Conservation (phyloP, 352 stramenopile species). For the Globisporangium heterothallicum region DNA sequence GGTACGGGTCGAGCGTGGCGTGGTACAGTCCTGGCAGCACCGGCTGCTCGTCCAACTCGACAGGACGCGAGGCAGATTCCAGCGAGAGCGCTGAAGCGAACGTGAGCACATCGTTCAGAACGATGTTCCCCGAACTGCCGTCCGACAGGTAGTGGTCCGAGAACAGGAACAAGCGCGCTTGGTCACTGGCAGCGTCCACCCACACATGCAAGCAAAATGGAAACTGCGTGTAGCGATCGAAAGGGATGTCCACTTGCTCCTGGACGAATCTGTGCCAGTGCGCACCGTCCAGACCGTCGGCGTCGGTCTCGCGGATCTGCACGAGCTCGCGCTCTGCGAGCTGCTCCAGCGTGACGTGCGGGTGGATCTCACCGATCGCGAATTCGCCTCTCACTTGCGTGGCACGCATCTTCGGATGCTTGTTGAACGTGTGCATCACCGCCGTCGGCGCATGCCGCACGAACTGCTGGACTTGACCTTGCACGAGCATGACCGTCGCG, state of each 20-base stretch:
- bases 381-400: constrained; percentile 18
- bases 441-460: constrained; percentile 16
- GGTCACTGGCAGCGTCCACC: constrained; percentile 10
- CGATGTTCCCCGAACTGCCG: constrained; percentile 26
- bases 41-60: constrained; percentile 14
- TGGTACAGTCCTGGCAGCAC: constrained; percentile 35
- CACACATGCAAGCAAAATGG: constrained; percentile 18
- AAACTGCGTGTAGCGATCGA: constrained; percentile 11
- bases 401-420: constrained; percentile 31
- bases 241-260: neutral
- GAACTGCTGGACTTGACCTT: constrained; percentile 3
- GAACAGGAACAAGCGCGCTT: constrained; percentile 39
- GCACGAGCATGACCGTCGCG: constrained; percentile 10
- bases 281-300: neutral
- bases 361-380: constrained; percentile 25
- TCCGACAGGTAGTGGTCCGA: constrained; percentile 44
- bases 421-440: constrained; percentile 29
- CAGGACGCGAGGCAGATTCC: constrained; percentile 2
- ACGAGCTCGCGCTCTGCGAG: neutral
- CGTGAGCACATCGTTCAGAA: constrained; percentile 30
- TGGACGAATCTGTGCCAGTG: constrained; percentile 4
- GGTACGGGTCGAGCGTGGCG: constrained; percentile 18
- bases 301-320: neutral
- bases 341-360: constrained; percentile 13
- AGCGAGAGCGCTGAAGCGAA: constrained; percentile 8